These are phyloP conservation scores for Volvox reticuliferus DNA, from an alignment of 139 green algal genomes.

Conservation along the genomic window DNA sequence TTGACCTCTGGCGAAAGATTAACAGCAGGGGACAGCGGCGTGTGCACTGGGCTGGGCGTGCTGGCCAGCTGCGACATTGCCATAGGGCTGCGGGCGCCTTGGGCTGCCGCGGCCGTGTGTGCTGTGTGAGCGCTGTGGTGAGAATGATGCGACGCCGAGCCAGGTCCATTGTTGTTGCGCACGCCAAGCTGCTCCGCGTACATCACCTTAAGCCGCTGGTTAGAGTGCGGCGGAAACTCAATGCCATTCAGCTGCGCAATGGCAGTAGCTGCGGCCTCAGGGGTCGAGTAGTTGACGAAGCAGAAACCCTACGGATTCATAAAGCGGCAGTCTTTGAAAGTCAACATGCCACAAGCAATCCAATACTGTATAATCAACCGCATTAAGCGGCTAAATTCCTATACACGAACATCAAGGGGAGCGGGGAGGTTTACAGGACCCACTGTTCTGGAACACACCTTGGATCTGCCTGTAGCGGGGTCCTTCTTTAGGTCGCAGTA, in stretches of 20 bases:
- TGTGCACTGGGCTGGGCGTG: constrained; percentile 43
- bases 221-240: constrained; percentile 84
- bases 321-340: too few relatives aligned
- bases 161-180: constrained; percentile 8
- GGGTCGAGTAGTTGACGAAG: constrained; percentile 91
- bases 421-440: too few relatives aligned
- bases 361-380: too few relatives aligned
- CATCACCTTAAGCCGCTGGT: constrained; percentile 86
- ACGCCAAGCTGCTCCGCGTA: constrained; percentile 66
- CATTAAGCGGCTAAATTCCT: too few relatives aligned
- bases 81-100: constrained; percentile 17
- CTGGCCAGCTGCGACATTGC: constrained; percentile 30
- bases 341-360: too few relatives aligned
- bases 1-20: constrained; percentile 36
- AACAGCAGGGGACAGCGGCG: constrained; percentile 16
- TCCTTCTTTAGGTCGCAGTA: constrained; percentile 93
- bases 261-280: constrained; percentile 76
- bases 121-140: background rate
- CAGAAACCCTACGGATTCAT: constrained; percentile 85
- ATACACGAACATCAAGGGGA: too few relatives aligned
- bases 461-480: constrained; percentile 74
- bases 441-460: constrained; percentile 53
- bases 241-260: constrained; percentile 86
- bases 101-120: background rate
- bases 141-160: constrained; percentile 7